Conservation (phyloP, 2,329 filamentous ascomycete genomes). For the Ampelomyces quisqualis region DNA sequence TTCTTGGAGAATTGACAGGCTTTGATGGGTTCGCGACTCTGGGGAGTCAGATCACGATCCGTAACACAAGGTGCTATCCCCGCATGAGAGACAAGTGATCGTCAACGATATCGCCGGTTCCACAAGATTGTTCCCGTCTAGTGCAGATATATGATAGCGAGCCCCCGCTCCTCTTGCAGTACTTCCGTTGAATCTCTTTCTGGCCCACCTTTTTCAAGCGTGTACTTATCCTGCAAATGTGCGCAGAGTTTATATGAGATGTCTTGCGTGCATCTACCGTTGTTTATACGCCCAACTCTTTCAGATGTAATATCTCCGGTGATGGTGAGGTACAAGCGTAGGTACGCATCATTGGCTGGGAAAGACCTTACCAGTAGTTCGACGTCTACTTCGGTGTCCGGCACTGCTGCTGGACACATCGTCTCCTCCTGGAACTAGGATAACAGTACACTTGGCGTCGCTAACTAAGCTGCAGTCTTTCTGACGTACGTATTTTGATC, state of each 20-base stretch:
- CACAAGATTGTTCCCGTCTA: background rate
- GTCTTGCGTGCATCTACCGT: too few relatives aligned
- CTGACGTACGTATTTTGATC: too few relatives aligned
- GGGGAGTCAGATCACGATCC: constrained; percentile 1
- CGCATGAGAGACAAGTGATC: constrained; percentile 1
- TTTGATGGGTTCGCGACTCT: background rate
- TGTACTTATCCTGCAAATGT: background rate
- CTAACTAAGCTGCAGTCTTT: too few relatives aligned
- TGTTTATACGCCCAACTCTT: too few relatives aligned
- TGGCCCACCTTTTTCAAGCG: background rate
- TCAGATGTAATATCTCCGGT: background rate
- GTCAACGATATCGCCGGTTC: background rate
- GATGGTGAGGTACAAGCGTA: too few relatives aligned
- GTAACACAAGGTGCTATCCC: constrained; percentile 1
- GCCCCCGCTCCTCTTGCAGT: background rate
- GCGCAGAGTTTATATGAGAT: too few relatives aligned
- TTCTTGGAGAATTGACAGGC: background rate
- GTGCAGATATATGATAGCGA: constrained; percentile 3
- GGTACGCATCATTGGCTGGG: constrained; percentile 3
- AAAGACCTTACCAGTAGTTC: too few relatives aligned
- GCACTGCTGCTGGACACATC: too few relatives aligned
- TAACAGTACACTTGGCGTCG: too few relatives aligned
- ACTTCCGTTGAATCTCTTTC: background rate
- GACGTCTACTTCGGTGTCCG: constrained; percentile 2
- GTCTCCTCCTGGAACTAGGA: too few relatives aligned